A percentile compares a stretch with the other conserved stretches of the same genome.
These are phyloP conservation scores for Clitopilus hobsonii DNA, from an alignment of 768 basidiomycete genomes.

Conservation along the genomic window DNA sequence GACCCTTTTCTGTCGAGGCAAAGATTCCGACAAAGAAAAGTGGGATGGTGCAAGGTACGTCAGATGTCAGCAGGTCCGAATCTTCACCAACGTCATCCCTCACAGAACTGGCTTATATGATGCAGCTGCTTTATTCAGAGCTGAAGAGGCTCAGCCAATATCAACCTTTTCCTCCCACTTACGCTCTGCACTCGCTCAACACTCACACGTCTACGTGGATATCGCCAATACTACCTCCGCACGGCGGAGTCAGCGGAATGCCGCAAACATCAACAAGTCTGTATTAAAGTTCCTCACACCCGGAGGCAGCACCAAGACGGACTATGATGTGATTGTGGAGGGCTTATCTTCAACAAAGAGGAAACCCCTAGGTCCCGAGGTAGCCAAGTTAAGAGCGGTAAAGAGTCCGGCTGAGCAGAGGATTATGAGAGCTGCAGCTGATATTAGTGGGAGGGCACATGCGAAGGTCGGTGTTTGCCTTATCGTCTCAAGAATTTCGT, in stretches of 20 bases:
- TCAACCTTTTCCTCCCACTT: slow-evolving; percentile 54
- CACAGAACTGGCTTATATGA: slow-evolving; percentile 62
- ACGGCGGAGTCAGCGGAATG: slow-evolving; percentile 26
- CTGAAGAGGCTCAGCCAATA: slow-evolving; percentile 67
- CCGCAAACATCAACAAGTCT: slow-evolving; percentile 37
- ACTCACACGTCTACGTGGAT: slow-evolving; percentile 51
- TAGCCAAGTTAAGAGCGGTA: slow-evolving; percentile 67
- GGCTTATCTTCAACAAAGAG: slow-evolving; percentile 40
- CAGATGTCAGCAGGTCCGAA: background rate
- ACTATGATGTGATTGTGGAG: slow-evolving; percentile 54
- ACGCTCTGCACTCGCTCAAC: slow-evolving; percentile 44
- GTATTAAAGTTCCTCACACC: slow-evolving; percentile 49
- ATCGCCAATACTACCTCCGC: slow-evolving; percentile 27
- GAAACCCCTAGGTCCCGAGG: slow-evolving; percentile 56
- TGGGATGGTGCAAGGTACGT: slow-evolving; percentile 84
- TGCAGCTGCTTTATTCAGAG: slow-evolving; percentile 63
- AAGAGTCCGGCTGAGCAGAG: slow-evolving; percentile 77
- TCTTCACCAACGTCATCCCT: background rate
- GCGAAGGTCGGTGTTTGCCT: slow-evolving; percentile 67
- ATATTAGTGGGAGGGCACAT: slow-evolving; percentile 83
- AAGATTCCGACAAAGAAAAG: slow-evolving; percentile 70
- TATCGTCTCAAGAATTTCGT: too few species aligned
- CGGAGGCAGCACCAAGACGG: slow-evolving; percentile 26
- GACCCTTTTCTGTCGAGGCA: slow-evolving; percentile 78
- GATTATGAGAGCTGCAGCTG: slow-evolving; percentile 81